A percentile compares a stretch with the other conserved stretches of the same genome.
These are phyloP conservation scores for Anthostomella pinea DNA, from an alignment of 2,329 filamentous ascomycete species.

Conservation along the genomic window DNA sequence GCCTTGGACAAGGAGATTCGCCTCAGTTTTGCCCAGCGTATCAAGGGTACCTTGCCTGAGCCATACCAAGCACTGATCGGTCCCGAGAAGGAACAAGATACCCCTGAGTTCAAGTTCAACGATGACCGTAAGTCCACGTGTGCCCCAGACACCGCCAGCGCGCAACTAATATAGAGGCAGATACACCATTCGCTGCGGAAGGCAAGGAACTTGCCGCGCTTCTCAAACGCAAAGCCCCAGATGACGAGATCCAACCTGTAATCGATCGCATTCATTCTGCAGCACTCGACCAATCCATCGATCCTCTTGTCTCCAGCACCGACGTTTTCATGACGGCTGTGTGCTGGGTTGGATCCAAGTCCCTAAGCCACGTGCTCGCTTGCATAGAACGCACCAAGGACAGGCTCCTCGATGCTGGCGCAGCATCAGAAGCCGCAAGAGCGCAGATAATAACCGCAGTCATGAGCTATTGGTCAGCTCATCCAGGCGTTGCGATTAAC, in stretches of 20 bases:
- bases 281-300: slow-evolving; percentile 67
- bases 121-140: slow-evolving; percentile 62
- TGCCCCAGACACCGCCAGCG: slow-evolving; percentile 5
- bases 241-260: slow-evolving; percentile 80
- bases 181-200: slow-evolving; percentile 77
- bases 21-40: slow-evolving; percentile 91
- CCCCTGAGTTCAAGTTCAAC: slow-evolving; percentile 91
- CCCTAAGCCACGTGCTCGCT: slow-evolving; percentile 89
- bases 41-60: slow-evolving; percentile 87
- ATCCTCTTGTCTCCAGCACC: slow-evolving; percentile 81
- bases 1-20: slow-evolving; percentile 96
- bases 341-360: slow-evolving; percentile 91
- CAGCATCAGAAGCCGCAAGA: slow-evolving; percentile 70
- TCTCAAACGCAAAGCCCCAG: slow-evolving; percentile 77
- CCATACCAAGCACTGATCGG: slow-evolving; percentile 79
- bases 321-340: slow-evolving; percentile 94
- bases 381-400: slow-evolving; percentile 95
- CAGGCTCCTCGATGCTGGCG: slow-evolving; percentile 75
- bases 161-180: slow-evolving; percentile 40
- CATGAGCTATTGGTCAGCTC: slow-evolving; percentile 88
- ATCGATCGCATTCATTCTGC: slow-evolving; percentile 80
- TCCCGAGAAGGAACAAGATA: slow-evolving; percentile 87
- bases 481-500: slow-evolving; percentile 86
- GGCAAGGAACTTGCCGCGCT: slow-evolving; percentile 78
- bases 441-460: slow-evolving; percentile 88